Conservation (phyloP, 2,329 filamentous ascomycete species). For the Talaromyces sp. region DNA sequence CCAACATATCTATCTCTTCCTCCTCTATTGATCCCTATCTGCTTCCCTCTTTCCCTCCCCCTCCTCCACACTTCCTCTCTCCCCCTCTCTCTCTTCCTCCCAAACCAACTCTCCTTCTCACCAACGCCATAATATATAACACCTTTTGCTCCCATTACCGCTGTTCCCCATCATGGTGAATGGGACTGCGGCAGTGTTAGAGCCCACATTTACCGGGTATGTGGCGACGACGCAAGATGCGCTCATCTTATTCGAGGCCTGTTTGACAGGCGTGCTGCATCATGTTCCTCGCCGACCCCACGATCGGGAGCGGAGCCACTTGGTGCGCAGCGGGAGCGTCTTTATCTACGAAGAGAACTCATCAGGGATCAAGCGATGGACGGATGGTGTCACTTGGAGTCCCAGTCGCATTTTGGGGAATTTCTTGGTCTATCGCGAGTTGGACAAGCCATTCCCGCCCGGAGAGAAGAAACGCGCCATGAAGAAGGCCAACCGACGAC, state of each 20-base stretch:
- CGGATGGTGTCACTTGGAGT: conserved; percentile 88
- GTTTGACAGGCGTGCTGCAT: conserved; percentile 67
- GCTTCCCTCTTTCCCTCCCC: neutral
- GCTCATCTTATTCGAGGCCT: conserved; percentile 77
- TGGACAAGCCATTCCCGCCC: conserved; percentile 74
- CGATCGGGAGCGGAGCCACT: conserved; percentile 74
- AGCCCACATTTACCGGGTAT: conserved; percentile 69
- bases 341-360: conserved; percentile 92
- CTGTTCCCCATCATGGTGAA: conserved; percentile 41
- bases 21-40: too few relatives aligned
- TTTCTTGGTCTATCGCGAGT: conserved; percentile 82
- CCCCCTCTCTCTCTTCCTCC: too few relatives aligned
- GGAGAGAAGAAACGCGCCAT: conserved; percentile 84
- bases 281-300: conserved; percentile 84
- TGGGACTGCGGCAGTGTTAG: conserved; percentile 53
- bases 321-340: conserved; percentile 82
- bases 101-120: neutral
- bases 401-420: conserved; percentile 84
- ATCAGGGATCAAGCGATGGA: conserved; percentile 93
- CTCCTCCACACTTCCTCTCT: neutral
- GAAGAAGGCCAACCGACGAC: conserved; percentile 64
- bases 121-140: neutral
- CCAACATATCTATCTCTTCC: neutral
- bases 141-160: conserved; percentile 2
- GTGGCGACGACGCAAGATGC: conserved; percentile 74